phyloP scores from a whole-genome alignment of 2,329 filamentous ascomycete genomes.

The Diaporthe vaccinii region DNA sequence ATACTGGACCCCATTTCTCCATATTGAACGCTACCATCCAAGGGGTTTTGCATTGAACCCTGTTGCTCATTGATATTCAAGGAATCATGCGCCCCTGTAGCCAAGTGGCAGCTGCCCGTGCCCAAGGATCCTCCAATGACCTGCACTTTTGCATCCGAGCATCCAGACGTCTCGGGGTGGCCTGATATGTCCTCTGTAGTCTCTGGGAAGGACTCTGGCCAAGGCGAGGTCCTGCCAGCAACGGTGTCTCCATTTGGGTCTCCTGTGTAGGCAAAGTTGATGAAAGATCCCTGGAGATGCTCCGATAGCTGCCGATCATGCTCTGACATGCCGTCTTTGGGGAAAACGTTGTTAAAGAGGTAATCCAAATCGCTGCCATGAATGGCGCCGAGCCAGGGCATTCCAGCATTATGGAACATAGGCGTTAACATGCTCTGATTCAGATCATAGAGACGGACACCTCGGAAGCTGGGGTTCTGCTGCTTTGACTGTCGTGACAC shows the following conservation, averaged over 20 bases:
- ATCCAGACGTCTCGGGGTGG: not conserved
- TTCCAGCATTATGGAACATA: constrained; percentile 43
- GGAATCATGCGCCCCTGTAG: not conserved
- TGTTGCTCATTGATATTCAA: not conserved
- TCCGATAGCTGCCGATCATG: constrained; percentile 41
- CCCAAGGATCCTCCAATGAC: constrained; percentile 45
- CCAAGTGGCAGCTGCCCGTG: constrained; percentile 38
- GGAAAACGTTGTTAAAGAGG: constrained; percentile 45
- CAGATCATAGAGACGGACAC: constrained; percentile 46
- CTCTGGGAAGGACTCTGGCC: constrained; percentile 45
- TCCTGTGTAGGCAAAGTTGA: constrained; percentile 47
- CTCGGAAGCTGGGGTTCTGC: constrained; percentile 29
- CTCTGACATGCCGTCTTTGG: constrained; percentile 42
- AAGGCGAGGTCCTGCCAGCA: constrained; percentile 14
- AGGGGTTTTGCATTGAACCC: constrained; percentile 34
- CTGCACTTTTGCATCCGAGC: constrained; percentile 38
- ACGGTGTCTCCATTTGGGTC: constrained; percentile 33
- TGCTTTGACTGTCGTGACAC: constrained; percentile 38
- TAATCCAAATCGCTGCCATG: constrained; percentile 49
- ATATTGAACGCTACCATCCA: constrained; percentile 37
- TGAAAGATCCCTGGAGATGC: constrained; percentile 42
- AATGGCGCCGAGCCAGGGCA: constrained; percentile 45
- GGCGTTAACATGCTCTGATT: constrained; percentile 49
- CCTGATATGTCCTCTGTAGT: not conserved
- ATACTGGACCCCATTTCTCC: constrained; percentile 40